phyloP scores from a whole-genome alignment of 345 rosid genomes.

The Dovyalis caffra region DNA sequence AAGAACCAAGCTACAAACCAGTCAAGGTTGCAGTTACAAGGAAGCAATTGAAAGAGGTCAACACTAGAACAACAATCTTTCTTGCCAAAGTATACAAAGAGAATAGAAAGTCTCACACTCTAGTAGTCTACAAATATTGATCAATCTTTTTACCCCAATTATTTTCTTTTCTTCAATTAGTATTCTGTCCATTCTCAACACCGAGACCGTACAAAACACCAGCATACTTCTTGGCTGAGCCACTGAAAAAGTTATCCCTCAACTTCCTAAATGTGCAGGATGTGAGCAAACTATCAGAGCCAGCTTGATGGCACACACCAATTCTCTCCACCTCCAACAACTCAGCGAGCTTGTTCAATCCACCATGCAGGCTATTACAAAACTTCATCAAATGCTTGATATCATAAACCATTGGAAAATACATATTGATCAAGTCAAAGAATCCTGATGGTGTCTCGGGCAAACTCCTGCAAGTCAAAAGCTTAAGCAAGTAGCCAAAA shows the following conservation, averaged over 20 bases:
- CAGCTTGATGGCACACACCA: conserved; percentile 82
- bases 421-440: conserved; percentile 56
- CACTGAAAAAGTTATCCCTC: conserved; percentile 70
- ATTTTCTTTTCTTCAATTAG: conserved; percentile 46
- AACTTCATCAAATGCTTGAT: conserved; percentile 90
- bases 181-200: conserved; percentile 66
- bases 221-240: conserved; percentile 64
- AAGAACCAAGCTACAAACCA: conserved; percentile 56
- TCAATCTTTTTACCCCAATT: conserved; percentile 28
- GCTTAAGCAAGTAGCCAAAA: conserved; percentile 80
- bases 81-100: conserved; percentile 63
- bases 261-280: conserved; percentile 81
- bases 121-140: conserved; percentile 60
- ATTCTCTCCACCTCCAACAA: conserved; percentile 84
- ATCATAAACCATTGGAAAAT: conserved; percentile 74
- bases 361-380: conserved; percentile 83
- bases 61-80: conserved; percentile 58
- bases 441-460: conserved; percentile 63
- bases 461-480: conserved; percentile 62
- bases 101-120: conserved; percentile 50
- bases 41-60: conserved; percentile 42
- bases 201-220: conserved; percentile 92
- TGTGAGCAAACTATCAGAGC: conserved; percentile 92
- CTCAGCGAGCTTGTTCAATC: conserved; percentile 88
- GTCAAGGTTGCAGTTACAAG: conserved; percentile 49